Evolutionary conservation across 495 filamentous ascomycete genomes (phyloP).

Genomic region (Penicillium antarcticum): DNA sequence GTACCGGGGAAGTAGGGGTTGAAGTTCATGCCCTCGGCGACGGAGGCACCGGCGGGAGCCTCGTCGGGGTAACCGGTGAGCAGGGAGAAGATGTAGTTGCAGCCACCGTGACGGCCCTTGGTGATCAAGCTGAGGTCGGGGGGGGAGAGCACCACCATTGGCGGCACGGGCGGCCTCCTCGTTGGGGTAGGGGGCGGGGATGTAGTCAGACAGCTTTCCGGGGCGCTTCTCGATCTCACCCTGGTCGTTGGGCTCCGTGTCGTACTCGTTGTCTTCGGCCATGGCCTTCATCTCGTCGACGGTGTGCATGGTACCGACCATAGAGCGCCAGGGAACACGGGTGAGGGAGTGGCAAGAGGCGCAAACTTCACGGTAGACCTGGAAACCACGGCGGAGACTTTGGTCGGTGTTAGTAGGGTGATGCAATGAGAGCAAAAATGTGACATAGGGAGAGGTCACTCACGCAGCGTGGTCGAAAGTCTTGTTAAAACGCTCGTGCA

Average conservation of each 20-base stretch:
- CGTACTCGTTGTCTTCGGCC: conserved; percentile 98
- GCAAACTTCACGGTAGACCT: conserved; percentile 99
- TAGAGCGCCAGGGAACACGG: conserved; percentile 87
- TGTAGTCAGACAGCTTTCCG: conserved; percentile 97
- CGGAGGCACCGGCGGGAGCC: conserved; percentile 77
- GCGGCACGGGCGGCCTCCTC: conserved; percentile 97
- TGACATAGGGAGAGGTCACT: conserved; percentile 34
- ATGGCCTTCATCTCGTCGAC: conserved; percentile 96
- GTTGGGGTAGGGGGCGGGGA: conserved; percentile 94
- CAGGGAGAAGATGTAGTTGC: conserved; percentile 96
- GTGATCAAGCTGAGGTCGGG: conserved; percentile 97
- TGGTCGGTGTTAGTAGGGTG: conserved; percentile 23
- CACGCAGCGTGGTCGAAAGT: conserved; percentile 97
- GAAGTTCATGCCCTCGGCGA: conserved; percentile 92
- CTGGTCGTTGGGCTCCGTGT: conserved; percentile 95
- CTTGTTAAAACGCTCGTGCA: conserved; percentile 81
- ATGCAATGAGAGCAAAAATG: conserved; percentile 5
- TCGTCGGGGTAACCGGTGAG: conserved; percentile 99
- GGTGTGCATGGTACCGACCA: conserved; percentile 89
- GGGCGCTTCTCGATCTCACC: conserved; percentile 97
- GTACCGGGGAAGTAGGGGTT: conserved; percentile 99
- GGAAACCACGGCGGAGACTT: conserved; percentile 98
- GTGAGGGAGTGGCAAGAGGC: conserved; percentile 93
- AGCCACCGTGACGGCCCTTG: conserved; percentile 96
- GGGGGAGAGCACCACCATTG: conserved; percentile 93